phyloP scores from a whole-genome alignment of 176 grass and related monocot genomes.

The Eremochloa ophiuroides region DNA sequence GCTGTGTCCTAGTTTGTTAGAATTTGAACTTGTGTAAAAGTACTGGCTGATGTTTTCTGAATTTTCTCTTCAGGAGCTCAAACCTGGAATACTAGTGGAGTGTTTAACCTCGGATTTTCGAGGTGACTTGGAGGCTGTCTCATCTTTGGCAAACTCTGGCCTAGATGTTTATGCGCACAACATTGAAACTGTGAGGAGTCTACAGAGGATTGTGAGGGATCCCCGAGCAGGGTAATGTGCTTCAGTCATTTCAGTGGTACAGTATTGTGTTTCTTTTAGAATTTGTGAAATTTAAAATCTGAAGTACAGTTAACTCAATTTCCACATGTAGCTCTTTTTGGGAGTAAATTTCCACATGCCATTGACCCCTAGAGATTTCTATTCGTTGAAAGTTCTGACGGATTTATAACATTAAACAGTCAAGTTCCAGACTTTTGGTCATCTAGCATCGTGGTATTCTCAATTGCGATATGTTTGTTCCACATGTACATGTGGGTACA shows the following conservation, averaged over 20 bases:
- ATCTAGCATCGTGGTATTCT: background rate
- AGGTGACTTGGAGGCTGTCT: constrained; percentile 70
- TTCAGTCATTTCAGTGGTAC: background rate
- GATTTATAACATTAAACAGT: background rate
- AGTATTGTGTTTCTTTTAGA: background rate
- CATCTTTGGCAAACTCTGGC: constrained; percentile 62
- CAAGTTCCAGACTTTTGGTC: background rate
- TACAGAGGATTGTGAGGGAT: constrained; percentile 90
- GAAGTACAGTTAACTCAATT: background rate
- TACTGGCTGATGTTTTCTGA: background rate
- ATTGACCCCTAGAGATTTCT: background rate
- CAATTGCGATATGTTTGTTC: background rate
- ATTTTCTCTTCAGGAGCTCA: constrained; percentile 51
- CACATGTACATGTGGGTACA: background rate
- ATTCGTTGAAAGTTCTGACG: background rate
- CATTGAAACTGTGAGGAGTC: constrained; percentile 81
- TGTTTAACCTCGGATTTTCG: constrained; percentile 88
- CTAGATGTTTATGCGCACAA: constrained; percentile 92
- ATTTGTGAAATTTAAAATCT: background rate
- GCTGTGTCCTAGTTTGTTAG: background rate
- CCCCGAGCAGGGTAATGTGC: constrained; percentile 69
- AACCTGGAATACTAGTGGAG: constrained; percentile 83
- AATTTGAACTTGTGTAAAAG: background rate
- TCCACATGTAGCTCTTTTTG: background rate
- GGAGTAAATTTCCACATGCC: background rate